A percentile compares a stretch with the other conserved stretches of the same genome.
Evolutionary conservation across 148 eudicot species (phyloP).

Genomic region (Suaeda aralocaspica): DNA sequence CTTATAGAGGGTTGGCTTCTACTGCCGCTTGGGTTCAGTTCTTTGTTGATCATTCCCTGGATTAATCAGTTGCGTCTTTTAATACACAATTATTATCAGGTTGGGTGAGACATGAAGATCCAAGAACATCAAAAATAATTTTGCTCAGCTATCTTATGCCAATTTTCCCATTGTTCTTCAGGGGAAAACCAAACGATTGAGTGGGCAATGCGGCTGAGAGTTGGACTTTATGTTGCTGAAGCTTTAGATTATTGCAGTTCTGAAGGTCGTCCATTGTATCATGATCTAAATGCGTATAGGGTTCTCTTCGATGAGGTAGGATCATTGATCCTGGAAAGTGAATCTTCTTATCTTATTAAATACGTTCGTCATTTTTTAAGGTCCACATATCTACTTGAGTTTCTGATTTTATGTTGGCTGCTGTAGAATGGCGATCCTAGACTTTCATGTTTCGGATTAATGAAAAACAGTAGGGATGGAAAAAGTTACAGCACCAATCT

Average conservation of each 20-base stretch:
- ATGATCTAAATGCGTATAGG: conserved; percentile 86
- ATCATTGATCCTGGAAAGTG: background rate
- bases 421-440: conserved; percentile 85
- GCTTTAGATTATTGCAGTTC: conserved; percentile 76
- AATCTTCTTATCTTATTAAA: background rate
- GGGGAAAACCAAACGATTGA: conserved; percentile 94
- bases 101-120: background rate
- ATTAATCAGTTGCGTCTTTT: background rate
- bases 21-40: background rate
- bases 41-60: background rate
- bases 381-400: conserved; percentile 9
- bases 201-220: conserved; percentile 91
- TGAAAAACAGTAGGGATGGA: conserved; percentile 88
- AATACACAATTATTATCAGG: background rate
- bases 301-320: conserved; percentile 84
- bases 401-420: conserved; percentile 25
- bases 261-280: conserved; percentile 72
- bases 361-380: conserved; percentile 6
- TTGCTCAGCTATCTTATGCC: no score
- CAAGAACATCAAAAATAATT: no score
- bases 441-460: conserved; percentile 81
- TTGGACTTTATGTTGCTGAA: conserved; percentile 72
- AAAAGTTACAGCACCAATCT: conserved; percentile 86
- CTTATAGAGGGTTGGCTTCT: background rate
- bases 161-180: conserved; percentile 15